These are phyloP conservation scores for Teunomyces pallodes DNA, from an alignment of 805 yeast species.

Conservation along the genomic window DNA sequence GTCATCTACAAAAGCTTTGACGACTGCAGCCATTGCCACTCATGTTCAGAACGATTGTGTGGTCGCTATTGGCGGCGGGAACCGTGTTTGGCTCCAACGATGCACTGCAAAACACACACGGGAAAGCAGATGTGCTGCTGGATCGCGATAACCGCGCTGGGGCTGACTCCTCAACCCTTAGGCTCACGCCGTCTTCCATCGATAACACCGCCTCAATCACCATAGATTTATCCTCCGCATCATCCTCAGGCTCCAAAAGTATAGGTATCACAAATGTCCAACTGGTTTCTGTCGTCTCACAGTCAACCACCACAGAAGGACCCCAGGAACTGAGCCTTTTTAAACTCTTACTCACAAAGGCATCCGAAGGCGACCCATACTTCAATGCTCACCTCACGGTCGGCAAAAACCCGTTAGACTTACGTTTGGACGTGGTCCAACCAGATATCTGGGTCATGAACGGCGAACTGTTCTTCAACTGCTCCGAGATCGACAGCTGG, in stretches of 20 bases:
- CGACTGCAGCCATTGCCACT: too few relatives aligned
- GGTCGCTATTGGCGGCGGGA: too few relatives aligned
- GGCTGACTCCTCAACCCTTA: too few relatives aligned
- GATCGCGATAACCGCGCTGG: too few relatives aligned
- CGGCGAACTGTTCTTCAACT: conserved; percentile 21
- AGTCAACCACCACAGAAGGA: neutral
- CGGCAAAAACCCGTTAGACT: conserved; percentile 12
- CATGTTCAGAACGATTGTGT: too few relatives aligned
- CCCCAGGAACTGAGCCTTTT: neutral
- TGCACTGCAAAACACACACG: too few relatives aligned
- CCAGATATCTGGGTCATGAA: conserved; percentile 40
- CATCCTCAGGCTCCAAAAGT: neutral
- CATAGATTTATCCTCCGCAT: neutral
- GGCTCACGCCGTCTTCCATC: too few relatives aligned
- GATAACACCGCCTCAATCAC: too few relatives aligned
- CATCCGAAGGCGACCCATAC: conserved; percentile 11
- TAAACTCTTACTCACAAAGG: conserved; percentile 11
- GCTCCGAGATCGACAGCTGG: conserved; percentile 21
- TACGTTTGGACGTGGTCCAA: conserved; percentile 33
- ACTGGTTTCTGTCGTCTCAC: neutral
- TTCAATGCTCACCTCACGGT: conserved; percentile 15
- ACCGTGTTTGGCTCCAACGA: too few relatives aligned
- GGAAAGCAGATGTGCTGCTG: too few relatives aligned
- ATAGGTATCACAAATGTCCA: neutral
- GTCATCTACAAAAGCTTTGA: too few relatives aligned